Evolutionary conservation across 345 rosid genomes (phyloP).

Genomic region (Salix arbutifolia): DNA sequence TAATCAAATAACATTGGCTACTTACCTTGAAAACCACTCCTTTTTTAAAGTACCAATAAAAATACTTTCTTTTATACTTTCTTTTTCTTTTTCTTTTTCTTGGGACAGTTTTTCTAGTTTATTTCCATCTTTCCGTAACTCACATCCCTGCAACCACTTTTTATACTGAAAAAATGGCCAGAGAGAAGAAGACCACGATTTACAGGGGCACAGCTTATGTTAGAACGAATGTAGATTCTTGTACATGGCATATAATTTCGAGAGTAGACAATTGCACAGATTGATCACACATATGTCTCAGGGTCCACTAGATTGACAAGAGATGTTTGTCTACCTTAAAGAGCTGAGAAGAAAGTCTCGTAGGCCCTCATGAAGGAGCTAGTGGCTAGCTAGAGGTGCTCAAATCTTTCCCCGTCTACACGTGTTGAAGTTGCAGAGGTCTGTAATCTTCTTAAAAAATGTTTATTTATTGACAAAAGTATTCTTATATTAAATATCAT

Average conservation of each 20-base stretch:
- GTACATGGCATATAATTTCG: background rate
- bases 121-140: too few relatives aligned
- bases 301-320: conserved; percentile 9
- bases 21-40: too few relatives aligned
- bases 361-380: background rate
- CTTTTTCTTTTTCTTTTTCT: accelerated
- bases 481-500: conserved; percentile 11
- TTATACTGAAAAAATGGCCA: background rate
- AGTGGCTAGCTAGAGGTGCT: background rate
- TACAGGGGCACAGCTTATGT: background rate
- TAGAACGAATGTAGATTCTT: background rate
- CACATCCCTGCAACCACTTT: too few relatives aligned
- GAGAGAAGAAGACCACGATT: background rate
- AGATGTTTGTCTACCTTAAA: conserved; percentile 16
- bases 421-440: background rate
- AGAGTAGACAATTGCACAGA: background rate
- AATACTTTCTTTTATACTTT: too few relatives aligned
- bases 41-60: background rate
- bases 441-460: background rate
- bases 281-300: background rate
- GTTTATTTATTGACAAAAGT: background rate
- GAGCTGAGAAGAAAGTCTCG: background rate
- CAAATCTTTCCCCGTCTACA: too few relatives aligned
- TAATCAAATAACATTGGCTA: too few relatives aligned
- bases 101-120: too few relatives aligned